Conservation (phyloP, 1,139 yeast species). For the Arxiozyma slooffiae region DNA sequence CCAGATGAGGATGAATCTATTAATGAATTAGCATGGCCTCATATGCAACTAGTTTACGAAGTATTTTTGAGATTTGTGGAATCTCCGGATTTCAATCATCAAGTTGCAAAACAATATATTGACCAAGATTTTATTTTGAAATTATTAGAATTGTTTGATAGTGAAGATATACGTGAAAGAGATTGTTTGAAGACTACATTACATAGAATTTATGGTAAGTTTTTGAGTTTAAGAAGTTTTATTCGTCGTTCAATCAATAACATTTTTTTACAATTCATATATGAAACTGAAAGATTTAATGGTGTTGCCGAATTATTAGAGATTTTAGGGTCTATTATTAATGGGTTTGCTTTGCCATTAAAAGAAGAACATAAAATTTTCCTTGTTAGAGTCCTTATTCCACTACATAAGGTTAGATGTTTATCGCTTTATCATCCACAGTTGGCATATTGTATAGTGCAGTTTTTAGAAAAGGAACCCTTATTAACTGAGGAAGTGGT, state of each 20-base stretch:
- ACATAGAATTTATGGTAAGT: slow-evolving; percentile 93
- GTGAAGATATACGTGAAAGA: slow-evolving; percentile 94
- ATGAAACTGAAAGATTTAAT: slow-evolving; percentile 91
- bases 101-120: slow-evolving; percentile 83
- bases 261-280: slow-evolving; percentile 84
- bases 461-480: slow-evolving; percentile 91
- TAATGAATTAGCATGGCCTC: slow-evolving; percentile 96
- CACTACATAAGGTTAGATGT: slow-evolving; percentile 85
- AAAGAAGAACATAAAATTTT: slow-evolving; percentile 95
- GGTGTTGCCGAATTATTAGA: slow-evolving; percentile 94
- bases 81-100: slow-evolving; percentile 89
- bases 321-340: slow-evolving; percentile 89
- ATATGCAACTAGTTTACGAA: slow-evolving; percentile 94
- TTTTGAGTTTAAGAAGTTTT: slow-evolving; percentile 78
- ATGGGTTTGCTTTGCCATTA: slow-evolving; percentile 94
- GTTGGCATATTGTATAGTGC: slow-evolving; percentile 92
- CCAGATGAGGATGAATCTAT: slow-evolving; percentile 99
- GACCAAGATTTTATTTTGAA: slow-evolving; percentile 82
- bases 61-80: slow-evolving; percentile 88
- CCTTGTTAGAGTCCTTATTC: slow-evolving; percentile 77
- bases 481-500: slow-evolving; percentile 86
- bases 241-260: slow-evolving; percentile 86
- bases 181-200: slow-evolving; percentile 90
- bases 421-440: slow-evolving; percentile 90
- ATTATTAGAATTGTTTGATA: slow-evolving; percentile 79